A percentile compares a stretch with the other conserved stretches of the same genome.
These are phyloP conservation scores for Stereum hirsutum DNA, from an alignment of 1,284 basidiomycete species.

Conservation along the genomic window DNA sequence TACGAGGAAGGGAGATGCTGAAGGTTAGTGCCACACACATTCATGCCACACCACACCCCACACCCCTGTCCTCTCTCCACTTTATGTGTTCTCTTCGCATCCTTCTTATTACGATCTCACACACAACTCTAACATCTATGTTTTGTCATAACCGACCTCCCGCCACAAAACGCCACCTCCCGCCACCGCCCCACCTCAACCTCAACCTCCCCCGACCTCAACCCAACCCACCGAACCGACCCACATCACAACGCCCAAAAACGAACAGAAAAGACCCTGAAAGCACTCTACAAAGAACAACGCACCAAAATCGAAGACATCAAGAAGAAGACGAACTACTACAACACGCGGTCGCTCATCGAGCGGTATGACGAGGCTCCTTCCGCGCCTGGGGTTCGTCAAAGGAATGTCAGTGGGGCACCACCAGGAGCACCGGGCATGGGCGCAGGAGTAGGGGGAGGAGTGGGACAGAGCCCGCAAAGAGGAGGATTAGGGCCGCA, in stretches of 20 bases:
- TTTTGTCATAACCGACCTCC: too few species aligned
- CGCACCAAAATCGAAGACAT: constrained; percentile 90
- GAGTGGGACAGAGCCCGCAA: too few species aligned
- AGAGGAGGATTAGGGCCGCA: too few species aligned
- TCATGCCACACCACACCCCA: background rate
- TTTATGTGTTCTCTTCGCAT: background rate
- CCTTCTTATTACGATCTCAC: too few species aligned
- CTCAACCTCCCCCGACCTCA: too few species aligned
- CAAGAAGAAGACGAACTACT: constrained; percentile 96
- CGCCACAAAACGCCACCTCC: too few species aligned
- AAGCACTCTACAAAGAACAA: constrained; percentile 70
- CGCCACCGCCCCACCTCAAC: too few species aligned
- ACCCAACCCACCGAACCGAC: too few species aligned
- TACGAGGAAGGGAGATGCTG: constrained; percentile 70
- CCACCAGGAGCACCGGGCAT: too few species aligned
- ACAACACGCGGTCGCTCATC: constrained; percentile 83
- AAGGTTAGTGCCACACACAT: constrained; percentile 50
- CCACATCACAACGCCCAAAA: too few species aligned
- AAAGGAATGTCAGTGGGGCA: constrained; percentile 13
- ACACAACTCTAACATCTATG: too few species aligned
- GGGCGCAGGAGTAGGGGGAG: too few species aligned
- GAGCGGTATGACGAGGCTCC: constrained; percentile 80
- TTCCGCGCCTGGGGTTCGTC: constrained; percentile 24
- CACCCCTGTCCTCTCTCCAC: background rate
- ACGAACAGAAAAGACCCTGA: constrained; percentile 82